Evolutionary conservation across 345 rosid species (phyloP), one percentile per base, ranked within the genome.

Genomic region (Luvunga scandens): DNA sequence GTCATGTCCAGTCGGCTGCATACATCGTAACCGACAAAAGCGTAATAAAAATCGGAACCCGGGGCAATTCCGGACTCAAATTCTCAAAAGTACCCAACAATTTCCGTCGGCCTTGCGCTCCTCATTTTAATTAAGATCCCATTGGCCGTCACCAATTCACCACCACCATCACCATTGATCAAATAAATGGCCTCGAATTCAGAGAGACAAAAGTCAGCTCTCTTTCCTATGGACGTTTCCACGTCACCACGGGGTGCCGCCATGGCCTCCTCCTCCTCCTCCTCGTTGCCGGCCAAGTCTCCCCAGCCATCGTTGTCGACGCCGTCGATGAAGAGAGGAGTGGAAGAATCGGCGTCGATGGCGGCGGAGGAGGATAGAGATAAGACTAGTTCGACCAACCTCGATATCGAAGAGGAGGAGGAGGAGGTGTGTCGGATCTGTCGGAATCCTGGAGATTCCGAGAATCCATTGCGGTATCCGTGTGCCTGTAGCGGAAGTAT

Each of bases 401-500:
- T 56, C 78, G 90, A 86, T 24, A 93, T 55, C 0, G 85, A 90
- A 14, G 97, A 93, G 48, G 99, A 95, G 57, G 98, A 95, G 64
- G 97, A 91, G 61, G 99, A 97, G 71, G 97, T 94, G 9, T 97
- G 99, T 91, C 87, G 98, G 94, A 97, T 97, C 93, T 97, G 99
- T 72, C 84, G 99, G 80, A 97, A 94, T 81, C 92, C 99, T 1
- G 99, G 99, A 21, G 98, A 97, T 45, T 77, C 90, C 31, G 98
- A 93, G 61, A 94, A 94, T 85, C 98, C 98, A 81, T 88, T 97
- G 38, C 86, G 89, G 81, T 94, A 94, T 78, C 99, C 99, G 3
- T 97, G 99, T 76, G 98, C 99, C 0, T 97, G 99, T 73, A 93
- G 99, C 79, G 99, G 99, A 30, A 97, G 99, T 77, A 97, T 97